phyloP scores from a whole-genome alignment of 2,329 filamentous ascomycete genomes.

The Didymella pinodella region DNA sequence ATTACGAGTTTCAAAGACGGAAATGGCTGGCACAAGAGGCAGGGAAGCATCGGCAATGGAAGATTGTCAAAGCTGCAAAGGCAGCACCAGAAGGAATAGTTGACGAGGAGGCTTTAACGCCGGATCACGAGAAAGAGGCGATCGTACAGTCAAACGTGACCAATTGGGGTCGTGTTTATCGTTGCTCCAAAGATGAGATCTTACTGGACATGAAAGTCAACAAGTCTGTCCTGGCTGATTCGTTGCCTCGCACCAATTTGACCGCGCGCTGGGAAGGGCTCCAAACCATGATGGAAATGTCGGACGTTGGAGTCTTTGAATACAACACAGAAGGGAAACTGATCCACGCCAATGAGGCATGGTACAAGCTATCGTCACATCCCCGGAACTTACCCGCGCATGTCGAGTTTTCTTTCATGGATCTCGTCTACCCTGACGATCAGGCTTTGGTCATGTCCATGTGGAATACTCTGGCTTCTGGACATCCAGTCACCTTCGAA shows the following conservation, averaged over 20 bases:
- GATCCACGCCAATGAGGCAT: conserved; percentile 43
- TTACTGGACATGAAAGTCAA: conserved; percentile 16
- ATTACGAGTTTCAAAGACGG: conserved; percentile 26
- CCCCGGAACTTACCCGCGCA: conserved; percentile 31
- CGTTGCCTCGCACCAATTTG: conserved; percentile 26
- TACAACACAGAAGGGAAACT: conserved; percentile 37
- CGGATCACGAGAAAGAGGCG: conserved; percentile 1
- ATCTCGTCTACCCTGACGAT: conserved; percentile 41
- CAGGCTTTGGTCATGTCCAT: conserved; percentile 36
- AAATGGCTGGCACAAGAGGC: conserved; percentile 32
- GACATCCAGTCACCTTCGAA: conserved; percentile 42
- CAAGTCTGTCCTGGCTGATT: conserved; percentile 5
- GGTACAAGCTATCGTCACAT: conserved; percentile 39
- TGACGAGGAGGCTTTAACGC: background rate
- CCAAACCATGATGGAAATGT: conserved; percentile 48
- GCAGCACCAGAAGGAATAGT: background rate
- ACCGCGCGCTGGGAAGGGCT: conserved; percentile 38
- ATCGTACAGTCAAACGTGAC: background rate
- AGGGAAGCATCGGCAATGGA: conserved; percentile 26
- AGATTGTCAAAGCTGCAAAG: conserved; percentile 27
- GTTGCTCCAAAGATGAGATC: conserved; percentile 20
- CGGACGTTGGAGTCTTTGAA: conserved; percentile 47
- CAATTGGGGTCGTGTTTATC: conserved; percentile 8
- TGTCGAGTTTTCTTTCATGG: conserved; percentile 42
- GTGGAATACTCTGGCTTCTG: conserved; percentile 42